Base-by-base conservation (phyloP, 2,329 filamentous ascomycete species). In the Trichoderma sp. region DNA sequence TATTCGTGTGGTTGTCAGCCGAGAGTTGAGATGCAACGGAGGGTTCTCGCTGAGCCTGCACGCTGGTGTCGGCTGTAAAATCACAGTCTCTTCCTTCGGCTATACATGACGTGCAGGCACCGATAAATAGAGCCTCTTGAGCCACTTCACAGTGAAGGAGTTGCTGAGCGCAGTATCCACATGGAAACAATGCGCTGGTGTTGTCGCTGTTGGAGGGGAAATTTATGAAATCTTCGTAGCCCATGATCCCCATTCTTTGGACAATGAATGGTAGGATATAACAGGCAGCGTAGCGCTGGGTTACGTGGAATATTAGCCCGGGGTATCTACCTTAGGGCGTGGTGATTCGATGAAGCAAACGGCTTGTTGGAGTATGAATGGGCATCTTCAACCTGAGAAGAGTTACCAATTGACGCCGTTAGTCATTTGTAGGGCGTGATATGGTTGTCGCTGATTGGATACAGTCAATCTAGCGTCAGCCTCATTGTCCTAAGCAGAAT, bases 401-500 rank as follows among this genome's bases (percentile, higher is more conserved):
- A 24, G 16, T 61, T 40, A 55, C 2, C 37, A 64, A 55, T 53
- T 11, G 40, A 43, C 16, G 47, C 47, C 10, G n/a, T n/a, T 64
- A 24, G 33, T 64, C 61, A 64, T 40, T 55, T 40, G 19, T 64
- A 64, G 49, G 61, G 61, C 61, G 61, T 40, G 33, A 13, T 55
- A 24, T 11, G 43, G 35, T 11, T 47, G 7, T 7, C n/a, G 33
- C 43, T 52, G 27, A 63, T 63, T 63, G 60, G 60, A 37, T 4
- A 13, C 19, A 2, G 5, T 14, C 43, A 35, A 13, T 16, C 10
- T 49, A 29, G 43, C 43, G 40, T 29, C 33, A 43, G 37, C 40
- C 40, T 43, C 40, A 43, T 8, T 3, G 2, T 43, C 16, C 5
- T 43, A 43, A 8, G 2, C 6, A n/a, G 19, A 43, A n/a, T n/a